Percentiles rank a stretch among this genome's conserved stretches.
Evolutionary conservation across 371 early-diverging fungal species (phyloP).

Genomic region (Actinomucor elegans): DNA sequence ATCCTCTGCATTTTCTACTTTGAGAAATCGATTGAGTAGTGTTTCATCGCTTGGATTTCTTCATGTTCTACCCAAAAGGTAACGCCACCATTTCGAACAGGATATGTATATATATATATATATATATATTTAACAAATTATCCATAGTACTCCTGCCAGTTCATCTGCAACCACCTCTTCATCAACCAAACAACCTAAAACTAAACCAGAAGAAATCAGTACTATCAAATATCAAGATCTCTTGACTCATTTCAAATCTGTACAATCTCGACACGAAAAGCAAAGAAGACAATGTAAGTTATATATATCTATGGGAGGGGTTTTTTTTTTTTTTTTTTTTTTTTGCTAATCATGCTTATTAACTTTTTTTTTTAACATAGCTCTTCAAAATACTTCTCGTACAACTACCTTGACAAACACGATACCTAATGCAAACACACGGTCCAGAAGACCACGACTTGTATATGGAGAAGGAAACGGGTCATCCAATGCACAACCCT

Average conservation of each 20-base stretch:
- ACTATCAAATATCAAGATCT: constrained; percentile 55
- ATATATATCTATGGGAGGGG: too few relatives aligned
- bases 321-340: too few relatives aligned
- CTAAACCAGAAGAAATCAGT: constrained; percentile 19
- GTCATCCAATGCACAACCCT: background rate
- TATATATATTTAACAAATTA: too few relatives aligned
- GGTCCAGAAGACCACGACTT: constrained; percentile 17
- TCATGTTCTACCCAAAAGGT: constrained; percentile 58
- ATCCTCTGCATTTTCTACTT: constrained; percentile 87
- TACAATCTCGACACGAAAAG: constrained; percentile 61
- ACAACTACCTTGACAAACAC: background rate
- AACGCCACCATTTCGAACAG: too few relatives aligned
- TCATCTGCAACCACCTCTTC: constrained; percentile 1
- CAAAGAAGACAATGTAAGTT: constrained; percentile 43
- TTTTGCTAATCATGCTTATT: too few relatives aligned
- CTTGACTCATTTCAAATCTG: constrained; percentile 56
- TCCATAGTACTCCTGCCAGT: too few relatives aligned
- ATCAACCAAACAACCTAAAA: constrained; percentile 7
- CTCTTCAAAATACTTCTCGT: constrained; percentile 19
- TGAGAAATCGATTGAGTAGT: constrained; percentile 82
- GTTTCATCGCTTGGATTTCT: constrained; percentile 68
- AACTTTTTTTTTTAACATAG: constrained; percentile 3
- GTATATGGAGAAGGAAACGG: constrained; percentile 7
- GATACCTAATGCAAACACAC: background rate
- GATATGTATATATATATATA: too few relatives aligned